Percentiles rank a stretch among this genome's conserved stretches.
These are phyloP conservation scores for Ceratobasidium sp. DNA, from an alignment of 1,284 basidiomycete species.

Conservation along the genomic window DNA sequence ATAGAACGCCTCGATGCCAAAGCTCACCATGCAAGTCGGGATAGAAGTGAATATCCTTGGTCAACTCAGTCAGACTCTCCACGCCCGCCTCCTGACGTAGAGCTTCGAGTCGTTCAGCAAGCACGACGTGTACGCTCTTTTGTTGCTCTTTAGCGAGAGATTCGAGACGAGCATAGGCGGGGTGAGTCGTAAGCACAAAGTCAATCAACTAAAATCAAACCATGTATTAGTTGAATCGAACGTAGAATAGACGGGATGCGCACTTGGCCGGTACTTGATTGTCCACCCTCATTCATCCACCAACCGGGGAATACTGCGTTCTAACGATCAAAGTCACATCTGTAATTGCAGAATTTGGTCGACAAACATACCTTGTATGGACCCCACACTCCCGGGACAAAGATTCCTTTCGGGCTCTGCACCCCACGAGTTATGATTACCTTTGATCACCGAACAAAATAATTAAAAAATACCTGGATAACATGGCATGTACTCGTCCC, in stretches of 20 bases:
- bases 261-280: conserved; percentile 97
- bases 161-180: conserved; percentile 78
- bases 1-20: neutral
- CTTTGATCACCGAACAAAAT: neutral
- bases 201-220: conserved; percentile 76
- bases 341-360: neutral
- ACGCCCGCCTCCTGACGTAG: conserved; percentile 68
- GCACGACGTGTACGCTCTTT: conserved; percentile 63
- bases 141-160: conserved; percentile 60
- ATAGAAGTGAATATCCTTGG: conserved; percentile 92
- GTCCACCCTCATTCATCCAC: conserved; percentile 99
- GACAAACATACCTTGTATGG: conserved; percentile 79
- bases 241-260: conserved; percentile 41
- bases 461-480: conserved; percentile 68
- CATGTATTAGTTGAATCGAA: neutral
- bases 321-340: conserved; percentile 53
- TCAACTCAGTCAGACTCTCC: conserved; percentile 82
- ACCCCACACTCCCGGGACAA: conserved; percentile 95
- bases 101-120: conserved; percentile 79
- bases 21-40: conserved; percentile 85
- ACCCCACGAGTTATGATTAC: neutral
- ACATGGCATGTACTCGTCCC: conserved; percentile 97
- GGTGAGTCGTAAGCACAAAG: conserved; percentile 93
- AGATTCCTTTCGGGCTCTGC: conserved; percentile 64
- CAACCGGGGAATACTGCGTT: conserved; percentile 90